phyloP scores from a whole-genome alignment of 2,329 filamentous ascomycete genomes.

The Tricladium varicosporioides region DNA sequence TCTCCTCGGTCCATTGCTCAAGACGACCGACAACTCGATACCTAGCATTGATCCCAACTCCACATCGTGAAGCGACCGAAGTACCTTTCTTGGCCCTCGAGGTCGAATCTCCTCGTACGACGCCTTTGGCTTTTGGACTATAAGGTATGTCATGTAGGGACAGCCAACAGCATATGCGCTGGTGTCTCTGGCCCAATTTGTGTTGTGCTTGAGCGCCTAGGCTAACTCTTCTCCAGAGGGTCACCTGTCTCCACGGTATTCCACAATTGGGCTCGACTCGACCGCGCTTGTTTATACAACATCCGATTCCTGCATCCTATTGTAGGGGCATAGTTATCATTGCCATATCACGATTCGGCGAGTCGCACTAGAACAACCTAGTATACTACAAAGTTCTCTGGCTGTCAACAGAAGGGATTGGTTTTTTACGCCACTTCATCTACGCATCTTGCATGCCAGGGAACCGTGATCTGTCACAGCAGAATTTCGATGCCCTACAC shows the following conservation, averaged over 20 bases:
- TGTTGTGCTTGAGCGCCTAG: neutral
- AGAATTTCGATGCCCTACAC: slow-evolving; percentile 13
- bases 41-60: too few species aligned
- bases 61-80: too few species aligned
- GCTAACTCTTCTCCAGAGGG: neutral
- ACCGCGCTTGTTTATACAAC: neutral
- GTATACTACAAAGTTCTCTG: neutral
- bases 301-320: neutral
- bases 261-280: neutral
- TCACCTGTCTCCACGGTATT: neutral
- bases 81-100: too few species aligned
- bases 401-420: neutral
- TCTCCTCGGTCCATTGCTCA: neutral
- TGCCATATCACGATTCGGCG: neutral
- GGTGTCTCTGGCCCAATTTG: neutral
- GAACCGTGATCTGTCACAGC: neutral
- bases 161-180: neutral
- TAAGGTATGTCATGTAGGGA: neutral
- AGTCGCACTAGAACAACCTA: neutral
- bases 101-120: too few species aligned
- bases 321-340: neutral
- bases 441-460: neutral
- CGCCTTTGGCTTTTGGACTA: too few species aligned
- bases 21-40: neutral
- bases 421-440: neutral